These are phyloP conservation scores for Triticum monococcum DNA, from an alignment of 176 grass and related monocot species.

Conservation along the genomic window DNA sequence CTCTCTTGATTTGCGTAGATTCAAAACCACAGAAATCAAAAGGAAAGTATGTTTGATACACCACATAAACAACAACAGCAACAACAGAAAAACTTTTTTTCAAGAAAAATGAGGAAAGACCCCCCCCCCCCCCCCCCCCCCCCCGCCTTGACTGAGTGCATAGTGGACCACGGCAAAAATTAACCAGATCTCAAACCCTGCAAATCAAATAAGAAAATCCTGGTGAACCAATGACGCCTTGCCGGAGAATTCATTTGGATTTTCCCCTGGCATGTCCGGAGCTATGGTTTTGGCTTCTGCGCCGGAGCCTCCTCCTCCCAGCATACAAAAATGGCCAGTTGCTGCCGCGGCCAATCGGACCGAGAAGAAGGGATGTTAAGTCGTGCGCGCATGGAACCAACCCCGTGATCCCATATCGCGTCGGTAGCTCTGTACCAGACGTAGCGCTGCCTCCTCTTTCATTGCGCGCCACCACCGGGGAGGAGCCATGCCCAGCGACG, in stretches of 20 bases:
- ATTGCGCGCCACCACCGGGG: background rate
- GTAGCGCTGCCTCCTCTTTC: background rate
- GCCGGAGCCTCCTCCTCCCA: background rate
- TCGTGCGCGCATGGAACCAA: background rate
- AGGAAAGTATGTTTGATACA: too few relatives aligned
- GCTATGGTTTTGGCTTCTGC: background rate
- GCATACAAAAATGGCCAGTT: background rate
- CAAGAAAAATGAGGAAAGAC: too few relatives aligned
- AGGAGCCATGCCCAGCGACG: slow-evolving; percentile 23
- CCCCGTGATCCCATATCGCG: background rate
- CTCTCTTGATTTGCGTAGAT: too few relatives aligned
- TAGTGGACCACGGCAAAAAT: too few relatives aligned
- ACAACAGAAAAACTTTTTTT: too few relatives aligned
- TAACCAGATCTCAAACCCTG: too few relatives aligned
- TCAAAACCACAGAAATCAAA: too few relatives aligned
- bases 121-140: too few relatives aligned
- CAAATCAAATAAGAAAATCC: too few relatives aligned
- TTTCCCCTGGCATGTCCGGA: background rate
- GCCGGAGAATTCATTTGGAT: background rate
- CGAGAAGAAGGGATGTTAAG: background rate
- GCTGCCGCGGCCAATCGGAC: background rate
- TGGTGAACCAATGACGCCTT: background rate
- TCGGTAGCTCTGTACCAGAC: background rate
- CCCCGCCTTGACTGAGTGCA: too few relatives aligned
- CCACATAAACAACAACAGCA: too few relatives aligned